These are phyloP conservation scores for Epichloe uncinata DNA, from an alignment of 2,329 filamentous ascomycete genomes.

Conservation along the genomic window DNA sequence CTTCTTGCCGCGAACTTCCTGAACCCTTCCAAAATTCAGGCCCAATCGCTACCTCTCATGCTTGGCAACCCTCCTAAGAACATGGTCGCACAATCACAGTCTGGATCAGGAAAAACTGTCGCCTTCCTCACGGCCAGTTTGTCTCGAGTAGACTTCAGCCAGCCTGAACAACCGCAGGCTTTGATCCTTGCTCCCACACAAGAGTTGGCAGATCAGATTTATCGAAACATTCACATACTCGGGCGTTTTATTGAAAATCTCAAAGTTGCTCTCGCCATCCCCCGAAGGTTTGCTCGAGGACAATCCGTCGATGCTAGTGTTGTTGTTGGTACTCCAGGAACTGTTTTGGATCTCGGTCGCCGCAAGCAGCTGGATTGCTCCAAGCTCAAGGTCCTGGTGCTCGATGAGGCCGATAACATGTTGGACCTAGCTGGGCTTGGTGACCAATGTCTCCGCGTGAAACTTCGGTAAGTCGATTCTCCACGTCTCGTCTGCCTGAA, in stretches of 20 bases:
- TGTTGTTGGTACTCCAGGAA: conserved; percentile 87
- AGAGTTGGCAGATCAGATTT: conserved; percentile 89
- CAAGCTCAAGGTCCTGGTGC: conserved; percentile 66
- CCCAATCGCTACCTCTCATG: conserved; percentile 82
- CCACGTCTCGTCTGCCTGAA: not conserved
- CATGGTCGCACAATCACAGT: conserved; percentile 98
- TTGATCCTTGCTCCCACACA: conserved; percentile 83
- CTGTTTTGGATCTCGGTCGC: conserved; percentile 76
- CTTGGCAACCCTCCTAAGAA: conserved; percentile 77
- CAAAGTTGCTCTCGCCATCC: conserved; percentile 68
- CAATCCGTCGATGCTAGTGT: conserved; percentile 61
- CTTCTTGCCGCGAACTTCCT: conserved; percentile 73
- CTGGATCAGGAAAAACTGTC: conserved; percentile 93
- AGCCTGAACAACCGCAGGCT: conserved; percentile 63
- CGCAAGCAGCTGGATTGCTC: conserved; percentile 59
- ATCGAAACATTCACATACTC: conserved; percentile 71
- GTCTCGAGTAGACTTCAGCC: conserved; percentile 64
- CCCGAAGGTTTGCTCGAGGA: conserved; percentile 53
- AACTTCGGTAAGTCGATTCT: conserved; percentile 40
- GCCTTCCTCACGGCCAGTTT: conserved; percentile 91
- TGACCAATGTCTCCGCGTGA: conserved; percentile 87
- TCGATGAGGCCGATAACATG: conserved; percentile 99
- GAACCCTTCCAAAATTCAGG: conserved; percentile 96
- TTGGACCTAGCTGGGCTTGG: conserved; percentile 88
- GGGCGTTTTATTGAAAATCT: conserved; percentile 71